These are phyloP conservation scores for Fusarium euwallaceae DNA, from an alignment of 2,329 filamentous ascomycete species.

Conservation along the genomic window DNA sequence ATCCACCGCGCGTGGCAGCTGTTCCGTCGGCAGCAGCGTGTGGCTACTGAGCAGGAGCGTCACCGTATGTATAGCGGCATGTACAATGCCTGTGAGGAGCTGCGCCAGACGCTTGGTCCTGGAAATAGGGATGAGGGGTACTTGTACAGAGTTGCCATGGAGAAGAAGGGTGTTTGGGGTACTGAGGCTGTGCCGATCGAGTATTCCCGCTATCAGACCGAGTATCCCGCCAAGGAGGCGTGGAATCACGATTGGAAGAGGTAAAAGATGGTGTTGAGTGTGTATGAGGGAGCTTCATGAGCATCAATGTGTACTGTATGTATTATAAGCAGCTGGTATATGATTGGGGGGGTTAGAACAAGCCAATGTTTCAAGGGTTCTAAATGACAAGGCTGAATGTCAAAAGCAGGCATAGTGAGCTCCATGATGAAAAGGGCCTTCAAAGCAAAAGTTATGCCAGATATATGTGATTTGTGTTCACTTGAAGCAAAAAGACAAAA, in stretches of 20 bases:
- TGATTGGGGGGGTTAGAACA: background rate
- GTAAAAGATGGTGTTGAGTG: constrained; percentile 45
- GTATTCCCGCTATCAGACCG: constrained; percentile 87
- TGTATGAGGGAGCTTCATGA: constrained; percentile 8
- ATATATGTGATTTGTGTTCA: background rate
- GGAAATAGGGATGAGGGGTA: constrained; percentile 73
- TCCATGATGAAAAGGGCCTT: background rate
- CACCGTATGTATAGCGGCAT: constrained; percentile 86
- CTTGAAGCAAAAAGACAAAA: background rate
- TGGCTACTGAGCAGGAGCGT: constrained; percentile 76
- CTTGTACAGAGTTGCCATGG: constrained; percentile 88
- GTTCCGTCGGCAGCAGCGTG: constrained; percentile 77
- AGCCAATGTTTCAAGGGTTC: constrained; percentile 3
- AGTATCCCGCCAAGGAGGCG: constrained; percentile 81
- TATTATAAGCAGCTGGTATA: constrained; percentile 39
- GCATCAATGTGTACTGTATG: constrained; percentile 39
- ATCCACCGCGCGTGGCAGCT: constrained; percentile 97
- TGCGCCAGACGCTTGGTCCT: constrained; percentile 72
- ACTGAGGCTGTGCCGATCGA: constrained; percentile 86
- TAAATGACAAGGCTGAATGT: background rate
- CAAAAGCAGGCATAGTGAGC: background rate
- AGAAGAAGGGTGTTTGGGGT: constrained; percentile 87
- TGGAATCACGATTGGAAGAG: constrained; percentile 96
- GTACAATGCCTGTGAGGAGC: constrained; percentile 85
- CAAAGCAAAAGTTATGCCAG: background rate